These are phyloP conservation scores for Pestalotiopsis sp. DNA, from an alignment of 2,329 filamentous ascomycete genomes.

Conservation along the genomic window DNA sequence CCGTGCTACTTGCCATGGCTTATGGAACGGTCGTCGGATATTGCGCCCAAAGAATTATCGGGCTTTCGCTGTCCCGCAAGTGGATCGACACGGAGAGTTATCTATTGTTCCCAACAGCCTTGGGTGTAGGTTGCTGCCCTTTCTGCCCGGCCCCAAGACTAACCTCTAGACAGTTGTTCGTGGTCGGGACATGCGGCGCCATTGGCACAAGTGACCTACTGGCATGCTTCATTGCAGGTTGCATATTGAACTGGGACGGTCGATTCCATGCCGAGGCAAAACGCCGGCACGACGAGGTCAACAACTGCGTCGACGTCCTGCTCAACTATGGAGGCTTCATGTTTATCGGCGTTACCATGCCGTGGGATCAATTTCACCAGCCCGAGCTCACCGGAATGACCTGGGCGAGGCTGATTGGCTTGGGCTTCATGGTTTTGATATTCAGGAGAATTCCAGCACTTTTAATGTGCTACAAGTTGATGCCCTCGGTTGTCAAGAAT, in stretches of 20 bases:
- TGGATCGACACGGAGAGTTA: slow-evolving; percentile 61
- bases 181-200: slow-evolving; percentile 58
- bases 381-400: slow-evolving; percentile 57
- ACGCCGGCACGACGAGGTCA: slow-evolving; percentile 62
- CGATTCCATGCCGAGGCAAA: slow-evolving; percentile 58
- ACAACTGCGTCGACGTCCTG: slow-evolving; percentile 58
- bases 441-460: slow-evolving; percentile 62
- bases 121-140: slow-evolving; percentile 39
- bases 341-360: slow-evolving; percentile 59
- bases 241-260: slow-evolving; percentile 64
- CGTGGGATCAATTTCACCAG: slow-evolving; percentile 57
- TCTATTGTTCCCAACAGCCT: slow-evolving; percentile 51
- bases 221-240: slow-evolving; percentile 63
- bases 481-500: slow-evolving; percentile 41
- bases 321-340: slow-evolving; percentile 65
- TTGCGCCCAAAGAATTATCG: slow-evolving; percentile 47
- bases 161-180: slow-evolving; percentile 48
- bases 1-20: slow-evolving; percentile 53
- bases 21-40: slow-evolving; percentile 57
- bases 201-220: slow-evolving; percentile 63
- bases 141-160: background rate
- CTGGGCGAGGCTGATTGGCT: slow-evolving; percentile 47
- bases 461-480: slow-evolving; percentile 32
- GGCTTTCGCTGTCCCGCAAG: slow-evolving; percentile 44
- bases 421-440: slow-evolving; percentile 54